Evolutionary conservation across 345 rosid species (phyloP).

Genomic region (Psidium friedrichsthalianum): DNA sequence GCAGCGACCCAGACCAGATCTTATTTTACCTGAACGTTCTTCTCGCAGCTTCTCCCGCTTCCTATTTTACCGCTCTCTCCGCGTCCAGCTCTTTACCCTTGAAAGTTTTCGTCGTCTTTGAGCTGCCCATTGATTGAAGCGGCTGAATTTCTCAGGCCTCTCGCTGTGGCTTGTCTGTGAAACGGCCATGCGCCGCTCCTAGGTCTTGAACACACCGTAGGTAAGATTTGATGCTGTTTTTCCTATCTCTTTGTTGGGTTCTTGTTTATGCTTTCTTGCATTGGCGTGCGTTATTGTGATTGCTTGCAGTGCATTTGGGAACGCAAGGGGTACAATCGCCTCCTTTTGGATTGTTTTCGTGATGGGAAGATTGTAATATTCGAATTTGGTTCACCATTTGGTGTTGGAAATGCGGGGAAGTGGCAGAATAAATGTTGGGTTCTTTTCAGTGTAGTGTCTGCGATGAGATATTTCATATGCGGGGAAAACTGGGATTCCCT

Average conservation of each 20-base stretch:
- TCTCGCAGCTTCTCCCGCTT: slow-evolving; percentile 8
- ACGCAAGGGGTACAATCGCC: not conserved
- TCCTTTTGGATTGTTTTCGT: not conserved
- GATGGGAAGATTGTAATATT: not conserved
- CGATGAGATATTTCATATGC: not conserved
- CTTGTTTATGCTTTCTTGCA: not conserved
- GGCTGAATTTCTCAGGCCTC: not conserved
- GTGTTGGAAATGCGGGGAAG: not conserved
- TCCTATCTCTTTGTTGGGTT: not conserved
- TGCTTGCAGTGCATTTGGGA: not conserved
- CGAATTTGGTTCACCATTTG: not conserved
- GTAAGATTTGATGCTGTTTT: not conserved
- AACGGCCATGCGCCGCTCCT: not conserved
- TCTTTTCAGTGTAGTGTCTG: not conserved
- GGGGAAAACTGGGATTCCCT: not conserved
- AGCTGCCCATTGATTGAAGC: not conserved
- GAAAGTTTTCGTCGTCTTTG: not conserved
- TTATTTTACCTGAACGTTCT: slow-evolving; percentile 2
- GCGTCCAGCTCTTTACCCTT: not conserved
- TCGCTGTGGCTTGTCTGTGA: not conserved
- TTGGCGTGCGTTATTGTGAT: not conserved
- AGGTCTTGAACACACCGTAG: not conserved
- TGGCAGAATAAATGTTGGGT: not conserved
- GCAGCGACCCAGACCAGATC: not conserved
- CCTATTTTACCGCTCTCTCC: not conserved